Conservation (phyloP, 345 rosid species). For the Raphanus sativus region DNA sequence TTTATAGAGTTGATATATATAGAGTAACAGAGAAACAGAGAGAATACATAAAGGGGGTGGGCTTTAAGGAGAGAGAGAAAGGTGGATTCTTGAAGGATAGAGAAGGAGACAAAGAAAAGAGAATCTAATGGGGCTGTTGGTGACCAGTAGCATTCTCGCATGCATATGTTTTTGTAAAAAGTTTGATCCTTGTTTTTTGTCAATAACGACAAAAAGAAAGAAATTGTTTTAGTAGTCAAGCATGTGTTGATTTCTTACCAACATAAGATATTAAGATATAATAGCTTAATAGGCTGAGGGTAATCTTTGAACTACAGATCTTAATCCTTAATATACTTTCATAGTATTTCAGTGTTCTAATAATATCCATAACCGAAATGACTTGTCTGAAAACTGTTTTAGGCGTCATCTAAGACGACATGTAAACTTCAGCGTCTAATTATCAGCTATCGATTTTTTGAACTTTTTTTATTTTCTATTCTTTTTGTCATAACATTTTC, state of each 20-base stretch:
- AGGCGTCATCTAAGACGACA: background rate
- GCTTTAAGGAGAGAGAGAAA: background rate
- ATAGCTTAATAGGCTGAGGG: background rate
- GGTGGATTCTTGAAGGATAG: constrained; percentile 3
- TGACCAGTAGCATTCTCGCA: constrained; percentile 30
- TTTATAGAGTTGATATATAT: background rate
- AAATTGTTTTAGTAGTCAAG: constrained; percentile 4
- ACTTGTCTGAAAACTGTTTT: too few relatives aligned
- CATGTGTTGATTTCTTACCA: constrained; percentile 21
- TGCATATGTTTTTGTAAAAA: constrained; percentile 22
- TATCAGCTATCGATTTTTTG: too few relatives aligned
- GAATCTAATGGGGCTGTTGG: constrained; percentile 30
- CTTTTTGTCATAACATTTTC: background rate
- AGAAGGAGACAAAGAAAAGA: constrained; percentile 2
- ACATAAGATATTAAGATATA: background rate
- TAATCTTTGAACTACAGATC: background rate
- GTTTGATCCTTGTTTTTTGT: constrained; percentile 4
- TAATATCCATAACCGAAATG: too few relatives aligned
- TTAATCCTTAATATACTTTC: background rate
- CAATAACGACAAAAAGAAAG: constrained; percentile 1
- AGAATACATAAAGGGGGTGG: constrained; percentile 16
- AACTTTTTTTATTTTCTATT: background rate
- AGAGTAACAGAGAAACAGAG: constrained; percentile 17
- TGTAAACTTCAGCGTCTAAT: background rate
- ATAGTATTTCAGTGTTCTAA: background rate